Base-by-base conservation (phyloP, 768 basidiomycete species). In the Steccherinum ochraceum region DNA sequence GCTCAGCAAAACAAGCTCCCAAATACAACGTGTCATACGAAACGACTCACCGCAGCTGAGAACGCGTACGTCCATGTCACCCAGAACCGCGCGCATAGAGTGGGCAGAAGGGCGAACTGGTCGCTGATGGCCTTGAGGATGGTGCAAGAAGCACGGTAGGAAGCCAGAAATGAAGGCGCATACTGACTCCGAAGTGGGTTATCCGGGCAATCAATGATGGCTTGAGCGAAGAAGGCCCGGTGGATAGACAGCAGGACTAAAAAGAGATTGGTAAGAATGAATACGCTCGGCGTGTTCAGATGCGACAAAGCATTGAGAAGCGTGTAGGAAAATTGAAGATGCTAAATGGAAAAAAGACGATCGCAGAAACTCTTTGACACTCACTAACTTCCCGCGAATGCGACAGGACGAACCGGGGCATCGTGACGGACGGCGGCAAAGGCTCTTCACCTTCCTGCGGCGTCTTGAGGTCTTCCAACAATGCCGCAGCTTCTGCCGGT, bases 101-200 rank as follows among this genome's bases (percentile, higher is more conserved):
- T 75, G 1, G 83, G 83, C 46, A 79, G 78, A 51, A 73, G 68
- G 39, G 75, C 75, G 46, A 74, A 79, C 58, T 84, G 67, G 70
- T 63, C 52, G 24, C 60, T 58, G 50, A 64, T 64, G 7, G 67
- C 66, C 65, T 80, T 85, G 53, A 87, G 80, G 23, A 80, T 74
- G 11, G 78, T 76, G n/a, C 80, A 81, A 16, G 85, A 82, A 52
- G 81, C 79, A 51, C 83, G 74, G 60, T 85, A 86, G 45, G 83
- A 78, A 5, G 83, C 83, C 18, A 87, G 72, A 64, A 84, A 85
- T 0, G 84, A 86, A 0, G 82, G 83, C 1, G 85, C 83, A 54
- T 82, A 86, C 3, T 80, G 77, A 59, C 83, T 86, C 46, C 81
- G 73, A 18, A 86, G 68, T 5, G 85, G 85, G 57, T 86, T 86